These are phyloP conservation scores for Drechslerella coelobrocha DNA, from an alignment of 2,329 filamentous ascomycete genomes.

Conservation along the genomic window DNA sequence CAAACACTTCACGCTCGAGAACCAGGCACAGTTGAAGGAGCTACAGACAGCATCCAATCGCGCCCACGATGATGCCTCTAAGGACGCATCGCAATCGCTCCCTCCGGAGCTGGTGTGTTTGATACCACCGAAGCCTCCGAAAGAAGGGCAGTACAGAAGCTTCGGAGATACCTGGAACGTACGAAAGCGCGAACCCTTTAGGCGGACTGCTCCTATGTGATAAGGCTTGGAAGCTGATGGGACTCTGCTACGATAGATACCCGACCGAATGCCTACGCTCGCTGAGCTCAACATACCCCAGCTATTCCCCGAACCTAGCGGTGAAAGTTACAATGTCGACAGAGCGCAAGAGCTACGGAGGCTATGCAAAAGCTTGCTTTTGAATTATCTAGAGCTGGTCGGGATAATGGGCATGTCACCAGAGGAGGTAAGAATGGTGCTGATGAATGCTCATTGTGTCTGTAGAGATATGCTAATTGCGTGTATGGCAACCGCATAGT, in stretches of 20 bases:
- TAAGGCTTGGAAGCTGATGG: constrained; percentile 37
- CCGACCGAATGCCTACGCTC: constrained; percentile 70
- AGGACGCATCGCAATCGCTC: constrained; percentile 59
- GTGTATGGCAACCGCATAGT: constrained; percentile 58
- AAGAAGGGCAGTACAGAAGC: constrained; percentile 72
- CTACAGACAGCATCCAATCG: constrained; percentile 59
- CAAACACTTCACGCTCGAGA: constrained; percentile 81
- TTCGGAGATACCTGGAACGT: constrained; percentile 74
- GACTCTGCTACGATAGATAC: constrained; percentile 58
- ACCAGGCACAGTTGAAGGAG: constrained; percentile 67
- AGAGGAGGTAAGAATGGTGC: constrained; percentile 59
- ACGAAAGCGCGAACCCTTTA: constrained; percentile 52
- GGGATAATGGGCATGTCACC: constrained; percentile 74
- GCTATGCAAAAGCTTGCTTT: constrained; percentile 80
- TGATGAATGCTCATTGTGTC: background rate
- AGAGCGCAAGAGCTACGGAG: constrained; percentile 74
- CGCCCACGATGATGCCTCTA: constrained; percentile 38
- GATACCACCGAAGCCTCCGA: constrained; percentile 79
- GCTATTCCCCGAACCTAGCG: constrained; percentile 65
- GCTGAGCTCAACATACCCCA: constrained; percentile 74
- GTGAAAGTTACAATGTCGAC: constrained; percentile 66
- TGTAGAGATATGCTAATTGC: background rate
- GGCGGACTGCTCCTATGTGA: constrained; percentile 28
- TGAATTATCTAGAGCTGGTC: constrained; percentile 86
- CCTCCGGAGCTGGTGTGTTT: constrained; percentile 77